Evolutionary conservation across 164 flowering plant genomes (phyloP).

Genomic region (Cinnamomum chago): DNA sequence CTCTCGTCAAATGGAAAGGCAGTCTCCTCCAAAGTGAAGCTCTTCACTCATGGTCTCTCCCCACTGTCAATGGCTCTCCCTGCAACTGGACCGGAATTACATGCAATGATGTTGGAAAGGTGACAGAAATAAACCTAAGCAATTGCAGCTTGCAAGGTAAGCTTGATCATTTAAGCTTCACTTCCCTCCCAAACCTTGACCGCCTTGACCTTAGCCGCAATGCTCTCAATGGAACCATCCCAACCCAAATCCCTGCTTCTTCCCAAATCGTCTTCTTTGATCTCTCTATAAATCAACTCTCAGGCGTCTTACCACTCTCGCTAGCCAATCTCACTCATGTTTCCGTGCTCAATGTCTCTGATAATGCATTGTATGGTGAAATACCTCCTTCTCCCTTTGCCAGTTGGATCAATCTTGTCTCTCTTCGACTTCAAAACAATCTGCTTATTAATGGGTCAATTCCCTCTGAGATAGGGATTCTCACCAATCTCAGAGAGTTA

Average conservation of each 20-base stretch:
- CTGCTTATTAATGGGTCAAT: too few species aligned
- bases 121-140: background rate
- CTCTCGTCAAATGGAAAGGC: background rate
- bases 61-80: background rate
- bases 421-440: too few species aligned
- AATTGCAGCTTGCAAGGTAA: background rate
- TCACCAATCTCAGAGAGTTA: too few species aligned
- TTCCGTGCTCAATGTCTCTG: constrained; percentile 15
- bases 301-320: constrained; percentile 23
- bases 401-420: too few species aligned
- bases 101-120: background rate
- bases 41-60: constrained; percentile 30
- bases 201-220: constrained; percentile 5
- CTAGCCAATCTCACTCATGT: constrained; percentile 23
- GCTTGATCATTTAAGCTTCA: background rate
- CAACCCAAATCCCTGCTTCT: constrained; percentile 15
- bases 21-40: constrained; percentile 2
- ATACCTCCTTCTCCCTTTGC: constrained; percentile 11
- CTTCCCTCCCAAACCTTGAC: background rate
- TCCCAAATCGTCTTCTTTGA: constrained; percentile 10
- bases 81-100: background rate
- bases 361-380: constrained; percentile 14
- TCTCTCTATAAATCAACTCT: constrained; percentile 17
- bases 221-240: constrained; percentile 17
- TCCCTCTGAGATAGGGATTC: too few species aligned